Conservation (phyloP, 306 rosid species). For the Adenanthera pavonina region DNA sequence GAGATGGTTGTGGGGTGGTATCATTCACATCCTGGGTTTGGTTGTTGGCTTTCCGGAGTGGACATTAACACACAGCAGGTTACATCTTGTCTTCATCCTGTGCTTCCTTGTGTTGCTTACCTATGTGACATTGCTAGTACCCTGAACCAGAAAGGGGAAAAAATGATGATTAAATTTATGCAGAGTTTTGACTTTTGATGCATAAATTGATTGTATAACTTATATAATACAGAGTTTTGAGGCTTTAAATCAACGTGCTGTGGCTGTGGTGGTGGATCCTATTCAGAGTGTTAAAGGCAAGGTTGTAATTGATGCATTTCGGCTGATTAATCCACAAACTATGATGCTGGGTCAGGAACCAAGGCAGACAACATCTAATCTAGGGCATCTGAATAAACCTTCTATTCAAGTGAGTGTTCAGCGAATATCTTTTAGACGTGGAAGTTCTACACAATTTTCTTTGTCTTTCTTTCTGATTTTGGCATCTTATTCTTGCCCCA, state of each 20-base stretch:
- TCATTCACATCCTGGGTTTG: constrained; percentile 98
- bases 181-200: constrained; percentile 4
- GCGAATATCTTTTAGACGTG: constrained; percentile 22
- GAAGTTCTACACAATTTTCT: constrained; percentile 14
- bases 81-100: constrained; percentile 23
- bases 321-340: constrained; percentile 92
- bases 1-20: constrained; percentile 99
- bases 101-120: neutral
- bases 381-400: constrained; percentile 95
- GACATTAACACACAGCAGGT: constrained; percentile 99
- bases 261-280: constrained; percentile 98
- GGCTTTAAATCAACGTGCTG: constrained; percentile 97
- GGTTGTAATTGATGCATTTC: constrained; percentile 97
- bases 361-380: constrained; percentile 91
- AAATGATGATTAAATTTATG: neutral
- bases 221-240: constrained; percentile 75
- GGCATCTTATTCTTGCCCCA: constrained; percentile 24
- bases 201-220: constrained; percentile 13
- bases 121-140: neutral
- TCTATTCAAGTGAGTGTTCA: constrained; percentile 78
- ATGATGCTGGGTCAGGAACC: constrained; percentile 99
- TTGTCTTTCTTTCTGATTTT: constrained; percentile 1
- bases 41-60: constrained; percentile 99
- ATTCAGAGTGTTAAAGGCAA: constrained; percentile 97
- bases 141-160: constrained; percentile 4